Base-by-base conservation (phyloP, 192 early-diverging fungal genomes). In the Rhizophagus clarus region DNA sequence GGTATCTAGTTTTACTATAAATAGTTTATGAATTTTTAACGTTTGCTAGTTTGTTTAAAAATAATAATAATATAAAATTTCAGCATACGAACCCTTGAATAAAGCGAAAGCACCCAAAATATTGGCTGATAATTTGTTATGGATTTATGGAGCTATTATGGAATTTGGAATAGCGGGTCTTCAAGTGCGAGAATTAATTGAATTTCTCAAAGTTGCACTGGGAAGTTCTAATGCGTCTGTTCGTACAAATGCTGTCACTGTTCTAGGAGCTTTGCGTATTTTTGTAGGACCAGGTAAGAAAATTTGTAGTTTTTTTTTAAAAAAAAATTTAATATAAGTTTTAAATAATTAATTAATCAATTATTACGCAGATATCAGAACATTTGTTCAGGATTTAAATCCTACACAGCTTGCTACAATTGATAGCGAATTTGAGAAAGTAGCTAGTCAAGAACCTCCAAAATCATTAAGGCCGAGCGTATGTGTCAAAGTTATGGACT, bases 401-500 rank as follows among this genome's bases (percentile, higher is more conserved):
- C 88, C 96, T 1, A 89, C 93, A 68, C 84, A 96, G 31, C 77
- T 98, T 74, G 91, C 95, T 37, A 87, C 90, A 3, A 92, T 99
- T 63, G 97, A 99, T 82, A 88, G 94, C 37, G 98, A 99, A 82
- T 97, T 99, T 81, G 95, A 93, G 32, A 96, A 94, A 76, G 97
- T 96, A 4, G 92, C 90, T 3, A 89, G 87, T 49, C 74, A 89
- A 82, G 85, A 89, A 20, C 91, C 94, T 28, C 93, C 93, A 28
- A 81, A 87, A 62, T 90, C 93, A 15, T 83, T 88, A n/a, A 92
- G 89, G 72, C 80, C 84, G 22, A 61, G 76, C 6, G 84, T 83
- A 81, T 75, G 81, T 79, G 49, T 67, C 67, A 34, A 22, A 22
- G 32, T 32, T 40, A 7, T 1, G 5, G 32, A 31, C 7, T 22